Percentiles rank a stretch among this genome's conserved stretches.
These are phyloP conservation scores for Tolypocladium endophyticum DNA, from an alignment of 2,329 filamentous ascomycete genomes.

Conservation along the genomic window DNA sequence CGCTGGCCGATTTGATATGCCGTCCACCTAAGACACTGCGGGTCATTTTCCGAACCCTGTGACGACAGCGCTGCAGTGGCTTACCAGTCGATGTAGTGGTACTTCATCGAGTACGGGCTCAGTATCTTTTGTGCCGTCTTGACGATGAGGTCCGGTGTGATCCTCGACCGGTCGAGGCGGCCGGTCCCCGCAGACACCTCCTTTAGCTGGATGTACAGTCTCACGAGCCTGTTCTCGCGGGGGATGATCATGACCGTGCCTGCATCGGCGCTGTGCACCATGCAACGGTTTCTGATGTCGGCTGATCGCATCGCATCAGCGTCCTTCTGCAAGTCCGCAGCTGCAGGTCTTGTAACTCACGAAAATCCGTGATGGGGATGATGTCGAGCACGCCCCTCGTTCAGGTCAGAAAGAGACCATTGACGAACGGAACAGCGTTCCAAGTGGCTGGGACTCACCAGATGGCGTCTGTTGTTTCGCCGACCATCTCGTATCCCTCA, in stretches of 20 bases:
- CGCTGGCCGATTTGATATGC: conserved; percentile 55
- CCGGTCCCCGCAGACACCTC: conserved; percentile 30
- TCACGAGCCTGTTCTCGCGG: conserved; percentile 50
- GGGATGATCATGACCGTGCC: conserved; percentile 57
- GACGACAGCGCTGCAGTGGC: background rate
- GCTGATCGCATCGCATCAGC: conserved; percentile 7
- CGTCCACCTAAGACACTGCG: conserved; percentile 8
- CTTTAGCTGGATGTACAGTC: conserved; percentile 55
- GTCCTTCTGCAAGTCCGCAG: background rate
- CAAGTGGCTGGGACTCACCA: conserved; percentile 19
- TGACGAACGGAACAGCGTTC: background rate
- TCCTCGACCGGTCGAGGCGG: conserved; percentile 47
- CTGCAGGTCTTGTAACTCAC: conserved; percentile 12
- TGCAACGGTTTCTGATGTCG: conserved; percentile 47
- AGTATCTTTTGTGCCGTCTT: conserved; percentile 54
- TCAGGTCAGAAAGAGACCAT: background rate
- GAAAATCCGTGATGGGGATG: conserved; percentile 39
- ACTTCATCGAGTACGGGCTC: conserved; percentile 54
- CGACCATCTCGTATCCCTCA: conserved; percentile 36
- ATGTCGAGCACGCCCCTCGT: conserved; percentile 32
- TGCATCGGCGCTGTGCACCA: conserved; percentile 43
- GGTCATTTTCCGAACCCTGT: background rate
- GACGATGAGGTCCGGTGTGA: conserved; percentile 54
- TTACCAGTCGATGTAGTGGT: conserved; percentile 55
- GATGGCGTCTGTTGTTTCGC: conserved; percentile 42